These are phyloP conservation scores for Iberis amara DNA, from an alignment of 441 rosid genomes.

Conservation along the genomic window DNA sequence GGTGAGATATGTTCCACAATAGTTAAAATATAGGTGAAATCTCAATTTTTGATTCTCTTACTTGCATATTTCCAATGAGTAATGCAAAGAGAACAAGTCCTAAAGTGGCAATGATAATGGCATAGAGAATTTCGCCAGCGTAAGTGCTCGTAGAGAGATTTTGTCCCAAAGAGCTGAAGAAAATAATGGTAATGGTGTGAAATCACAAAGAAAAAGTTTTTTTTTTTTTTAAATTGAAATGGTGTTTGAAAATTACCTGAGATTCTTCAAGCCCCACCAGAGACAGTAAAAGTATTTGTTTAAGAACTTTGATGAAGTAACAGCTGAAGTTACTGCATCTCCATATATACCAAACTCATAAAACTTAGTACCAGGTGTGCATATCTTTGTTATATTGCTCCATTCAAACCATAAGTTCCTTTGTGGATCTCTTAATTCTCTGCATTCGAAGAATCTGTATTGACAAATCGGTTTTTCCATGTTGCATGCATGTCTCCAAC, in stretches of 20 bases:
- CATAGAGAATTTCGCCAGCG: conserved; percentile 62
- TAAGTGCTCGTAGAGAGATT: conserved; percentile 61
- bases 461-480: conserved; percentile 45
- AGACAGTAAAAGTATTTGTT: conserved; percentile 85
- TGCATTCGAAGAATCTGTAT: conserved; percentile 61
- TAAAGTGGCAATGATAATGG: conserved; percentile 60
- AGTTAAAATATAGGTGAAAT: background rate
- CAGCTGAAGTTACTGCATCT: conserved; percentile 51
- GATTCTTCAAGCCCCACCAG: conserved; percentile 93
- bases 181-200: background rate
- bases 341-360: conserved; percentile 73
- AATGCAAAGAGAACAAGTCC: conserved; percentile 81
- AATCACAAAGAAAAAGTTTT: too few species aligned
- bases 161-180: conserved; percentile 71
- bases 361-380: conserved; percentile 39
- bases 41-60: conserved; percentile 28
- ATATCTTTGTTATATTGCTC: conserved; percentile 53
- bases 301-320: conserved; percentile 55
- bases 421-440: conserved; percentile 27
- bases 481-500: conserved; percentile 67
- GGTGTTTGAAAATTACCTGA: conserved; percentile 41
- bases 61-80: conserved; percentile 93
- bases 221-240: background rate
- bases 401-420: conserved; percentile 55
- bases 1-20: too few species aligned